A percentile compares a stretch with the other conserved stretches of the same genome.
Conservation (phyloP, 176 grass and related monocot species). For the Elymus sibiricus region DNA sequence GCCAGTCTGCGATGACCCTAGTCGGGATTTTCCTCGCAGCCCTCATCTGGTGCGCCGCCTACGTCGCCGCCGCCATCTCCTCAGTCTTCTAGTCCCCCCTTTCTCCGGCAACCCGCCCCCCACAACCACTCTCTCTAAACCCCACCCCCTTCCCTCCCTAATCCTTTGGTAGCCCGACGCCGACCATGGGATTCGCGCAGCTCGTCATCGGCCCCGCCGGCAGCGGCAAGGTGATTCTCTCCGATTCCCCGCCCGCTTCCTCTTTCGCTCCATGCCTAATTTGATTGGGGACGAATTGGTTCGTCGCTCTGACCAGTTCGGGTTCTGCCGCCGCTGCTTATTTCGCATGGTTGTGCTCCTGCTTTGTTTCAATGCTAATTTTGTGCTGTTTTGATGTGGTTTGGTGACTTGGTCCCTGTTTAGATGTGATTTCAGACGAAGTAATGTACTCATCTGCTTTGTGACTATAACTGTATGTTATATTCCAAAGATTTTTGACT, state of each 20-base stretch:
- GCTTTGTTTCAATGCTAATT: neutral
- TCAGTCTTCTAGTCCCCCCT: neutral
- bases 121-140: neutral
- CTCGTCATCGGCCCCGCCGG: conserved; percentile 94
- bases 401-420: neutral
- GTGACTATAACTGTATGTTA: neutral
- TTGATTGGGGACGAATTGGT: neutral
- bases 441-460: neutral
- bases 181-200: conserved; percentile 82
- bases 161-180: neutral
- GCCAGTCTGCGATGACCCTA: neutral
- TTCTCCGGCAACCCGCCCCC: neutral
- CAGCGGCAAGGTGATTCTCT: conserved; percentile 73
- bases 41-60: conserved; percentile 57
- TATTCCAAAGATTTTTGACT: neutral
- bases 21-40: conserved; percentile 39
- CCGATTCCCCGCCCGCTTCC: neutral
- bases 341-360: neutral
- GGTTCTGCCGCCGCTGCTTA: neutral
- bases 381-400: neutral
- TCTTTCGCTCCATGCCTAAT: neutral
- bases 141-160: neutral
- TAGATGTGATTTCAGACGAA: neutral
- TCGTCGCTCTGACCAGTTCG: neutral
- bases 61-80: conserved; percentile 49